These are phyloP conservation scores for Penicillium sp. DNA, from an alignment of 2,329 filamentous ascomycete genomes.

Conservation along the genomic window DNA sequence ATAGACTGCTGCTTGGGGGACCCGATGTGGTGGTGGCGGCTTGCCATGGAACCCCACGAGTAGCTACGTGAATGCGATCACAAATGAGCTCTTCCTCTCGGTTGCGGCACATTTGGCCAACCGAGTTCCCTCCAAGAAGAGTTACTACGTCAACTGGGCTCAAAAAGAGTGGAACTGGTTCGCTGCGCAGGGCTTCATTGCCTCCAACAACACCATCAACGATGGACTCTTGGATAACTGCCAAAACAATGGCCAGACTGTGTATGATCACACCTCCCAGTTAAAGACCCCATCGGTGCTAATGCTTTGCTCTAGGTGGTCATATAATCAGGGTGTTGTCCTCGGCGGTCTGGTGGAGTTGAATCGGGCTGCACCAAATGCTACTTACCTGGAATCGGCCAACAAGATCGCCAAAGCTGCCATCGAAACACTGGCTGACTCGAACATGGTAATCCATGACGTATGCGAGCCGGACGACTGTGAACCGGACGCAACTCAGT, in stretches of 20 bases:
- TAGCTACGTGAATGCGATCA: constrained; percentile 53
- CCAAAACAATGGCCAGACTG: constrained; percentile 45
- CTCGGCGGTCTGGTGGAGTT: constrained; percentile 58
- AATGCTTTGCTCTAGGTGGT: constrained; percentile 43
- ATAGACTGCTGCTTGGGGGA: constrained; percentile 41
- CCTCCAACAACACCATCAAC: constrained; percentile 51
- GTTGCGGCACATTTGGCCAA: constrained; percentile 57
- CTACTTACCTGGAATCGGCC: constrained; percentile 45
- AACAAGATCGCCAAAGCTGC: constrained; percentile 53
- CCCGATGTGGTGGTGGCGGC: constrained; percentile 45
- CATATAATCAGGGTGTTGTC: constrained; percentile 62
- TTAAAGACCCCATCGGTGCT: not conserved
- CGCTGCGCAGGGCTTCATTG: constrained; percentile 47
- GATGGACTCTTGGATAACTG: constrained; percentile 54
- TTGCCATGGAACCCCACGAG: constrained; percentile 50
- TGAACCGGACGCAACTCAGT: constrained; percentile 57
- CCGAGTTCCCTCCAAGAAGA: constrained; percentile 38
- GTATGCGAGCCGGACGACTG: constrained; percentile 52
- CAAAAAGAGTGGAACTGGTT: constrained; percentile 54
- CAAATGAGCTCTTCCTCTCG: constrained; percentile 57
- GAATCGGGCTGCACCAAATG: constrained; percentile 43
- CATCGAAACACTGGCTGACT: constrained; percentile 47
- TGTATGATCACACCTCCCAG: constrained; percentile 21
- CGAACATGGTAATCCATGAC: constrained; percentile 53
- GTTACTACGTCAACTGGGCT: constrained; percentile 48